Evolutionary conservation across 352 stramenopile genomes (phyloP), one percentile per base, ranked within the genome.

Genomic region (Phytophthora fragariaefolia): DNA sequence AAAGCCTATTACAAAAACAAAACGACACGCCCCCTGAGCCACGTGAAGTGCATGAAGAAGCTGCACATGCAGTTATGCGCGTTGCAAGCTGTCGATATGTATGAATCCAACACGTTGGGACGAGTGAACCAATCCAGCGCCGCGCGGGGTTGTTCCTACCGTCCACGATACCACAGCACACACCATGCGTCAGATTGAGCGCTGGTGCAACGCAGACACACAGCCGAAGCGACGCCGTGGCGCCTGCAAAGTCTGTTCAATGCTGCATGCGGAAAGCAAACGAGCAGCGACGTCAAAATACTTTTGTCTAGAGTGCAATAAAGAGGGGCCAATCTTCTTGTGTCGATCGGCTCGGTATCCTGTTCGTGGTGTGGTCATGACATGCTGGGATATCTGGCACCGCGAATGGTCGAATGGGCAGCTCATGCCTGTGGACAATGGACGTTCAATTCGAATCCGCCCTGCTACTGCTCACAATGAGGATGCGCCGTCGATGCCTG

Each of bases 311-410:
- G 40, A 61, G 2, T 47, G 54, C 40, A 43, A 15, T 24, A 15
- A 20, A 12, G 24, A 4, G 4, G 54, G 26, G 9, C 40, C 38
- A 12, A 52, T 61, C 10, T 53, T 34, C 6, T 27, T 52, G 2
- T 61, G 53, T 10, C 51, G 42, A 26, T 17, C 10, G 18, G 22
- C 24, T 42, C 23, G 38, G 2, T 40, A 40, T 8, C 12, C 42
- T 8, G 26, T 61, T 22, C 40, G 53, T 30, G 53, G 13, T 17
- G 17, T 32, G 4, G 53, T 24, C 6, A 51, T 61, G 53, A 52
- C 53, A 0, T 61, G 53, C 38, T 61, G 40, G 24, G 40, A 61
- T 22, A 52, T 61, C 28, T 61, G 52, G 40, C 38, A 61, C 23
- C 27, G 42, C 20, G 27, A 53, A n/a, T 53, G 27, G 54, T 10